Conservation (phyloP, 129 eudicot species). For the Heracleum sosnowskyi region DNA sequence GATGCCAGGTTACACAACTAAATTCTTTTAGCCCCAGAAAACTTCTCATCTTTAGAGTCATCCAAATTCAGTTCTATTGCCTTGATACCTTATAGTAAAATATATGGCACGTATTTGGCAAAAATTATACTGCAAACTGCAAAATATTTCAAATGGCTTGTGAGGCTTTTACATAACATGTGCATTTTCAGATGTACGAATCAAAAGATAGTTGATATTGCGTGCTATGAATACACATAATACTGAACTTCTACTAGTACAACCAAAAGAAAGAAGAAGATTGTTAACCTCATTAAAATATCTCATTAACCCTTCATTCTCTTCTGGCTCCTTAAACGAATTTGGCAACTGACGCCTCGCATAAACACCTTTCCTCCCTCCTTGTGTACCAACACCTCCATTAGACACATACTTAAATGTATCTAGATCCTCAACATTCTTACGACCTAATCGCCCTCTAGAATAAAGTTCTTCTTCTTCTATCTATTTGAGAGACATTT, state of each 20-base stretch:
- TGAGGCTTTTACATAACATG: background rate
- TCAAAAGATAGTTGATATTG: background rate
- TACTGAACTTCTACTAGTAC: background rate
- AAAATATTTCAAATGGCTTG: background rate
- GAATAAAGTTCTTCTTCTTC: no score
- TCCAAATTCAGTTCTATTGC: background rate
- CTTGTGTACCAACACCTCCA: no score
- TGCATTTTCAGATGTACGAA: background rate
- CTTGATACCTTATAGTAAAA: background rate
- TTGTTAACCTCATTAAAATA: slow-evolving; percentile 74
- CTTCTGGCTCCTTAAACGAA: no score
- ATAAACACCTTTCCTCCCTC: no score
- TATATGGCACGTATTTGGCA: background rate
- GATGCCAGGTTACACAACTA: background rate
- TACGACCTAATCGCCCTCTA: no score
- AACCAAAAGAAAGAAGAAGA: background rate
- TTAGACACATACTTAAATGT: no score
- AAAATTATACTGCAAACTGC: background rate
- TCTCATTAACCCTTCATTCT: no score
- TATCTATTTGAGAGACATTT: no score
- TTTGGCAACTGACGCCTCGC: no score
- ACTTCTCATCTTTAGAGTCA: background rate
- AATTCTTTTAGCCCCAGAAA: background rate
- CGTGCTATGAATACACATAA: background rate
- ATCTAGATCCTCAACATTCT: no score